These are phyloP conservation scores for Albatrellus sp. DNA, from an alignment of 1,284 basidiomycete genomes.

Conservation along the genomic window DNA sequence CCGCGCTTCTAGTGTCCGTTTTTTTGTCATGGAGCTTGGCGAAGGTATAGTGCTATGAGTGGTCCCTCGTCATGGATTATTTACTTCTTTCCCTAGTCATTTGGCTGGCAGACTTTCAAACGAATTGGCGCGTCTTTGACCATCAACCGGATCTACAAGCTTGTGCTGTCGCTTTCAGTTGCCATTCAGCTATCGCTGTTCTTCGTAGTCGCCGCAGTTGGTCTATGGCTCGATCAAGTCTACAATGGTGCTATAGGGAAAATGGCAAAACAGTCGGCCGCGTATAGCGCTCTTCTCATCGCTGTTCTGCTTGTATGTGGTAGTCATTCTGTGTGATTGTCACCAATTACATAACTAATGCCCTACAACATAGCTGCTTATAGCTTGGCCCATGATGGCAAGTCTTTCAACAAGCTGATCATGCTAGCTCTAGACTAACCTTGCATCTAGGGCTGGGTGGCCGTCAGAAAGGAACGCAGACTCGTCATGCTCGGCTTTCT, in stretches of 20 bases:
- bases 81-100: slow-evolving; percentile 30
- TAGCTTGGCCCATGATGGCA: slow-evolving; percentile 57
- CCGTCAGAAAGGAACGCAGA: slow-evolving; percentile 53
- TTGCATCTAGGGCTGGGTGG: slow-evolving; percentile 51
- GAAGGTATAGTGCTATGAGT: slow-evolving; percentile 33
- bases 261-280: slow-evolving; percentile 27
- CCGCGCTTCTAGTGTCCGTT: slow-evolving; percentile 44
- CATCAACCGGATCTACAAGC: slow-evolving; percentile 64
- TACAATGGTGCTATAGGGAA: slow-evolving; percentile 51
- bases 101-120: slow-evolving; percentile 79
- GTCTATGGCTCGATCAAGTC: slow-evolving; percentile 67
- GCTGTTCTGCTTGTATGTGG: slow-evolving; percentile 40
- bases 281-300: slow-evolving; percentile 46
- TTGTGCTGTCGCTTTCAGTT: slow-evolving; percentile 60
- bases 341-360: neutral
- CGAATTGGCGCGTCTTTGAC: slow-evolving; percentile 65
- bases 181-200: slow-evolving; percentile 63
- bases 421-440: slow-evolving; percentile 3
- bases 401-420: slow-evolving; percentile 11
- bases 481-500: slow-evolving; percentile 52
- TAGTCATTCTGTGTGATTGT: no score
- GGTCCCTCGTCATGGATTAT: neutral
- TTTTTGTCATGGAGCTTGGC: slow-evolving; percentile 64
- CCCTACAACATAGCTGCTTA: slow-evolving; percentile 31
- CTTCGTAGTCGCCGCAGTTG: slow-evolving; percentile 59